phyloP scores from a whole-genome alignment of 345 rosid genomes.

The Conringia planisiliqua region DNA sequence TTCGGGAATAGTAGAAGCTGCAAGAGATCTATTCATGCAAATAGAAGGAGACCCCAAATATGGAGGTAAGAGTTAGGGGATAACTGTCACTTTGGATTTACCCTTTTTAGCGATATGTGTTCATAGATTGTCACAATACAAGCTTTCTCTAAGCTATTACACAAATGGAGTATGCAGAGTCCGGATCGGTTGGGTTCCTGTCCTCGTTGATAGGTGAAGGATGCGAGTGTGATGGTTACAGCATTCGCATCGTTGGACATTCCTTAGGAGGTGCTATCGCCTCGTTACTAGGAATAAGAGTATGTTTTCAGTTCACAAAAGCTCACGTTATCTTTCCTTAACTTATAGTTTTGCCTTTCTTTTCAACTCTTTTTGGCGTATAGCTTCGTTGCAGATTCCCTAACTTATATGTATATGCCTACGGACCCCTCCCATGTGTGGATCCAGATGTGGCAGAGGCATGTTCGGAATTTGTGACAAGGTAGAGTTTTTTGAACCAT shows the following conservation, averaged over 20 bases:
- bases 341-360: neutral
- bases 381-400: slow-evolving; percentile 67
- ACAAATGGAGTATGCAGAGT: slow-evolving; percentile 33
- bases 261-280: slow-evolving; percentile 95
- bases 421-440: slow-evolving; percentile 86
- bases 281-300: slow-evolving; percentile 76
- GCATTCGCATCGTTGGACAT: slow-evolving; percentile 71
- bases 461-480: slow-evolving; percentile 76
- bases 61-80: slow-evolving; percentile 37
- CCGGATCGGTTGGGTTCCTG: slow-evolving; percentile 51
- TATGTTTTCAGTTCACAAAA: slow-evolving; percentile 33
- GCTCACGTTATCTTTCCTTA: neutral
- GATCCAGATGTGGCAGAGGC: slow-evolving; percentile 72
- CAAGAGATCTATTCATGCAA: slow-evolving; percentile 75
- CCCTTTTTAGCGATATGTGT: neutral
- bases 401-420: slow-evolving; percentile 67
- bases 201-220: slow-evolving; percentile 79
- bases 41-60: slow-evolving; percentile 60
- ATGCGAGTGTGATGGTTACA: slow-evolving; percentile 89
- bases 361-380: neutral
- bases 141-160: slow-evolving; percentile 6
- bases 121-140: neutral
- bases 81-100: neutral
- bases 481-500: slow-evolving; percentile 40
- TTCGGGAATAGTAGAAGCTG: slow-evolving; percentile 79